Evolutionary conservation across 2,329 filamentous ascomycete species (phyloP).

Genomic region (Phialophora tarda): DNA sequence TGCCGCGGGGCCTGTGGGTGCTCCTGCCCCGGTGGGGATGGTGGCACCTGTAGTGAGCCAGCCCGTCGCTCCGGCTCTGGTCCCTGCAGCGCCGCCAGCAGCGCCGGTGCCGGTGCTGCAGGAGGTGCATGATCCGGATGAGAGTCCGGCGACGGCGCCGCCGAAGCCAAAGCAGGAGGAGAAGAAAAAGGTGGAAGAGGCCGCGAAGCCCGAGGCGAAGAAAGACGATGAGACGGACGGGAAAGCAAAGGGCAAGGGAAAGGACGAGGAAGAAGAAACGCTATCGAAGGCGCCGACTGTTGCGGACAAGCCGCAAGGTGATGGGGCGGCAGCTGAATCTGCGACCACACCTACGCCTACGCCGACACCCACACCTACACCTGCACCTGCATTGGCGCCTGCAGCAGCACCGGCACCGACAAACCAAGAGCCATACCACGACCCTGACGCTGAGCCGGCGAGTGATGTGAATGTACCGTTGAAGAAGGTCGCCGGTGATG

Average conservation of each 20-base stretch:
- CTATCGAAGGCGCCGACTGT: not conserved
- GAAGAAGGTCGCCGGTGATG: conserved; percentile 26
- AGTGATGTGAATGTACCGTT: conserved; percentile 28
- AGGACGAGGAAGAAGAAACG: conserved; percentile 11
- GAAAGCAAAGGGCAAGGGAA: conserved; percentile 6
- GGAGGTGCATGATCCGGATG: conserved; percentile 30
- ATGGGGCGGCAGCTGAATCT: not conserved
- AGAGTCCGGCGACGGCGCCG: conserved; percentile 37
- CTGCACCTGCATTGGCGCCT: not conserved
- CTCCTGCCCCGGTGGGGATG: conserved; percentile 10
- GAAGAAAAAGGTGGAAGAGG: not conserved
- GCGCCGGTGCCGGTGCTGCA: conserved; percentile 23
- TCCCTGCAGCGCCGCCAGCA: conserved; percentile 17
- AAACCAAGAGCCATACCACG: conserved; percentile 4
- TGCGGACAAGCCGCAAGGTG: not conserved
- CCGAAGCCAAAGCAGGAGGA: conserved; percentile 30
- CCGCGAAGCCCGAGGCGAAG: conserved; percentile 1
- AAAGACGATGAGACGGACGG: conserved; percentile 11
- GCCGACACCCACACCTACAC: not conserved
- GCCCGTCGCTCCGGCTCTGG: conserved; percentile 28
- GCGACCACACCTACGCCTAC: not conserved
- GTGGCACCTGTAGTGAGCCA: conserved; percentile 7
- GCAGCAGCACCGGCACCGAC: conserved; percentile 3
- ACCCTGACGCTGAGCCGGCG: conserved; percentile 29
- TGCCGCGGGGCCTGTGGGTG: conserved; percentile 2